phyloP scores from a whole-genome alignment of 2,329 filamentous ascomycete species.

The Penicillium decumbens region DNA sequence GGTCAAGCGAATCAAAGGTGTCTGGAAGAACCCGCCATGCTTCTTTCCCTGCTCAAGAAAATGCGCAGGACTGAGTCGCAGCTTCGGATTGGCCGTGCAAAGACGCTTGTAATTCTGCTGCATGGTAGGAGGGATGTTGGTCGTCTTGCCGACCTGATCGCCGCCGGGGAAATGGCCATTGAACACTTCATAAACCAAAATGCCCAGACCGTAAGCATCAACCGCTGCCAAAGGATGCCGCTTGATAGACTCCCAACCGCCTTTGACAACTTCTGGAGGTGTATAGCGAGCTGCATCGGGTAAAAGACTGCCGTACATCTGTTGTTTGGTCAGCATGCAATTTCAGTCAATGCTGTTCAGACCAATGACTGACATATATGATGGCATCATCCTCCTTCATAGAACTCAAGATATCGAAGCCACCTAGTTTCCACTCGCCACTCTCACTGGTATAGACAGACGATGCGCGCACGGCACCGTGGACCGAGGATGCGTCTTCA shows the following conservation, averaged over 20 bases:
- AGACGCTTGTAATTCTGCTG: constrained; percentile 86
- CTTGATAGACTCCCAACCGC: constrained; percentile 90
- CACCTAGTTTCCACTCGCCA: constrained; percentile 94
- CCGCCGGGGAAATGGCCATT: constrained; percentile 73
- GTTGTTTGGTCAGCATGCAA: constrained; percentile 13
- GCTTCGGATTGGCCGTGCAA: constrained; percentile 82
- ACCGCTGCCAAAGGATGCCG: constrained; percentile 73
- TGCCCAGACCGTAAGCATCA: constrained; percentile 82
- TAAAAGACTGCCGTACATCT: constrained; percentile 82
- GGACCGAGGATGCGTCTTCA: constrained; percentile 83
- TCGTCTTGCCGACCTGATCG: constrained; percentile 80
- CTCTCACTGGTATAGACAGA: constrained; percentile 93
- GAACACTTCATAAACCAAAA: constrained; percentile 83
- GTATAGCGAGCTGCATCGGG: constrained; percentile 81
- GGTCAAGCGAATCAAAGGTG: constrained; percentile 82
- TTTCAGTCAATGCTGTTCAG: background rate
- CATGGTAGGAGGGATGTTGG: constrained; percentile 81
- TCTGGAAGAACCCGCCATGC: constrained; percentile 83
- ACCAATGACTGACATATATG: constrained; percentile 63
- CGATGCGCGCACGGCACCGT: constrained; percentile 77
- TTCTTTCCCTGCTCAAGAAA: constrained; percentile 88
- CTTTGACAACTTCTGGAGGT: constrained; percentile 77
- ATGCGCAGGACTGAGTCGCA: constrained; percentile 73
- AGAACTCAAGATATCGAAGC: constrained; percentile 88
- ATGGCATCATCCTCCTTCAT: constrained; percentile 94